Evolutionary conservation across 257 asterid species (phyloP), one percentile per base, ranked within the genome.

Genomic region (Salvia hispanica): DNA sequence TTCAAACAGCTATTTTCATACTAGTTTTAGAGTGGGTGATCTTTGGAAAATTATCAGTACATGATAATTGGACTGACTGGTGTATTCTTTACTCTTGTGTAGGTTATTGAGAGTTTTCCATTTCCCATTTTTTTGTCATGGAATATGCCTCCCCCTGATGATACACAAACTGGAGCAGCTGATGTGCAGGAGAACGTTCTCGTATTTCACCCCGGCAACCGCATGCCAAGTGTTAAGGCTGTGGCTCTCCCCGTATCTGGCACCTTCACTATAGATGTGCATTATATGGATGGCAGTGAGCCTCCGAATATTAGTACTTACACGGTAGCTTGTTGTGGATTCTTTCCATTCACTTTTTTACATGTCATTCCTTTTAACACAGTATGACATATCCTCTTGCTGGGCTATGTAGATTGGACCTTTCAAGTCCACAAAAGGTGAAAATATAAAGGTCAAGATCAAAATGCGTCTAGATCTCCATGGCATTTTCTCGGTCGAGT

Each of bases 151-250:
- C 77, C 88, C n/a, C 64, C 88, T 2, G 98, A 18, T 18, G 21
- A 89, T 52, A 1, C 83, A 4, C 95, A 84, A 64, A 84, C 79
- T 67, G 96, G 88, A 53, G 83, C 66, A 40, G 69, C 14, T 7
- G 98, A 89, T 66, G 77, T 79, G 65, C 86, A 77, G 58, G 95
- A 92, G 75, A 89, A 85, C 76, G 80, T 92, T 4, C 58, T 89
- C 36, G 95, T 92, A 21, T 92, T 92, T 61, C 92, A 95, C 5
- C 89, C 89, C 79, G 96, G 96, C 33, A 92, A 92, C 72, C 82
- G 92, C 0, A 80, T 89, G 61, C 96, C 98, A 50, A 92, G 98
- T 68, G 80, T 86, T 76, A 92, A 92, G 82, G 96, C 95, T 13
- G 74, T 92, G 80, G 89, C 98, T 16, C 87, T 92, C 81, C 85